These are phyloP conservation scores for Hyphodiscus hymeniophilus DNA, from an alignment of 495 filamentous ascomycete species.

Conservation along the genomic window DNA sequence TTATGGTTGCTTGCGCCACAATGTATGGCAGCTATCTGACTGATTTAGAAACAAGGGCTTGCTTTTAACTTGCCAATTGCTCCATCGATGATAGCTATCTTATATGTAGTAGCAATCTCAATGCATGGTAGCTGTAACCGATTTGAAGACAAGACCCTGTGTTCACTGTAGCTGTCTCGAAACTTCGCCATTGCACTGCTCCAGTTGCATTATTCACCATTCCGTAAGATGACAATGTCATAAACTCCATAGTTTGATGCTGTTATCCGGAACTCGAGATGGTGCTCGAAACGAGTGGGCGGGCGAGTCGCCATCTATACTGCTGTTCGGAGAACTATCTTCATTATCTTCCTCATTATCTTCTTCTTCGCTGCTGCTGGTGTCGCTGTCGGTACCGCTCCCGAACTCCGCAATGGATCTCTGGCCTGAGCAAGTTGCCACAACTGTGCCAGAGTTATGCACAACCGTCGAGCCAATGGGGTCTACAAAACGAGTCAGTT, in stretches of 20 bases:
- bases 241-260: conserved; percentile 57
- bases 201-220: no score
- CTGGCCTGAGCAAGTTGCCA: conserved; percentile 70
- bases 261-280: conserved; percentile 38
- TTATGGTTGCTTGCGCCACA: no score
- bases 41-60: no score
- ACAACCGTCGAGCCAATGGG: conserved; percentile 54
- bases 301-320: not conserved
- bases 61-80: no score
- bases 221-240: conserved; percentile 4
- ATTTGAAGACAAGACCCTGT: no score
- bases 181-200: no score
- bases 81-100: no score
- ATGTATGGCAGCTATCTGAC: no score
- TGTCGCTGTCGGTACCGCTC: not conserved
- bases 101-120: no score
- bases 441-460: conserved; percentile 57
- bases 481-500: conserved; percentile 12
- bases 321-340: not conserved
- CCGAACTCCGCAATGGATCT: conserved; percentile 15
- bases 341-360: conserved; percentile 1
- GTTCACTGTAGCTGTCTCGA: no score
- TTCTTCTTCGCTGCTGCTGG: conserved; percentile 2
- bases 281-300: not conserved
- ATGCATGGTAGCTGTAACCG: no score